These are phyloP conservation scores for Volvariella surrecta DNA, from an alignment of 1,284 basidiomycete genomes.

Conservation along the genomic window DNA sequence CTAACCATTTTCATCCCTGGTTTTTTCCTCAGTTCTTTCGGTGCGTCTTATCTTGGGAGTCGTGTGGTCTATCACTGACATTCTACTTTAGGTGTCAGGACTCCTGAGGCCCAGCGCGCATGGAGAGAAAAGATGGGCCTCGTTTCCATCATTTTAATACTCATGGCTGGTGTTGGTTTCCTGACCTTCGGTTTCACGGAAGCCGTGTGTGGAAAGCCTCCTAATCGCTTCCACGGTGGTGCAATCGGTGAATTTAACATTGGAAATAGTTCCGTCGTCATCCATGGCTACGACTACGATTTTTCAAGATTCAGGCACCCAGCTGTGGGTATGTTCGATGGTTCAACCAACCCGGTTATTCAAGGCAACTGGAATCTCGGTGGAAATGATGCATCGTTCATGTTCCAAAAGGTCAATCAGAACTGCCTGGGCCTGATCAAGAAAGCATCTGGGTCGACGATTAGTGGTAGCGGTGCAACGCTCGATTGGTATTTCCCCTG, in stretches of 20 bases:
- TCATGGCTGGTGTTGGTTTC: conserved; percentile 95
- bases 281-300: conserved; percentile 92
- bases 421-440: conserved; percentile 76
- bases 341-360: conserved; percentile 77
- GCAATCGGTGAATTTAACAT: conserved; percentile 60
- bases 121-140: conserved; percentile 99
- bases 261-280: conserved; percentile 77
- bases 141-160: conserved; percentile 65
- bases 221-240: conserved; percentile 76
- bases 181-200: conserved; percentile 99
- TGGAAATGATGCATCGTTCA: conserved; percentile 84
- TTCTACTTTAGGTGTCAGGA: conserved; percentile 64
- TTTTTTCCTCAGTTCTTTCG: conserved; percentile 59
- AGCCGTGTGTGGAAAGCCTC: conserved; percentile 82
- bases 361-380: conserved; percentile 70
- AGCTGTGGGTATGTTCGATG: conserved; percentile 62
- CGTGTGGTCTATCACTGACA: conserved; percentile 7
- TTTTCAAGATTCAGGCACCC: conserved; percentile 85
- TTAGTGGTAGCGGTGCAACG: conserved; percentile 45
- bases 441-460: conserved; percentile 58
- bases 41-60: conserved; percentile 30
- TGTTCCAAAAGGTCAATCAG: conserved; percentile 90
- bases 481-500: conserved; percentile 95
- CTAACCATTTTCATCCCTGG: conserved; percentile 81
- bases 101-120: conserved; percentile 90